Conservation (phyloP, 495 filamentous ascomycete species). For the Xylaria castorea region DNA sequence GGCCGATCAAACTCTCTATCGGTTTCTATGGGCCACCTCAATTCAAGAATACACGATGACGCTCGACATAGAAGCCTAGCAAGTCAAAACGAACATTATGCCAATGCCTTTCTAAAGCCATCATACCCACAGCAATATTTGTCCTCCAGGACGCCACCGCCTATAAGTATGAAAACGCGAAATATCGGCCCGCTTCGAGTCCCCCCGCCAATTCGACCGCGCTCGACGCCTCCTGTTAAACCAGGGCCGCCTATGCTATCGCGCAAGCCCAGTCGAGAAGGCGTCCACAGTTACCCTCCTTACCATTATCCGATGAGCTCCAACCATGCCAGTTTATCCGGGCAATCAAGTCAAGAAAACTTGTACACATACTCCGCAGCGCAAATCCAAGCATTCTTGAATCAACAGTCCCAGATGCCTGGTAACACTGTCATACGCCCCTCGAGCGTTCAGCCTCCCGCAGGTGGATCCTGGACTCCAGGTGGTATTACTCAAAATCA, state of each 20-base stretch:
- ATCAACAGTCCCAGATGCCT: slow-evolving; percentile 29
- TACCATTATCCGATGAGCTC: slow-evolving; percentile 6
- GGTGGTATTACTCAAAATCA: slow-evolving; percentile 45
- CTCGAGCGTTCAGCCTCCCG: slow-evolving; percentile 31
- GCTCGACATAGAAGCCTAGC: slow-evolving; percentile 4
- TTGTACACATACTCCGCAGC: slow-evolving; percentile 39
- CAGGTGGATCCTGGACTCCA: slow-evolving; percentile 28
- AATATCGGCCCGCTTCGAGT: slow-evolving; percentile 46
- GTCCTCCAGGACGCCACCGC: slow-evolving; percentile 40
- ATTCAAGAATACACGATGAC: neutral
- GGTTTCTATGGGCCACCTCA: slow-evolving; percentile 22
- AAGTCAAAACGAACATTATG: slow-evolving; percentile 15
- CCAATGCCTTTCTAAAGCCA: slow-evolving; percentile 25
- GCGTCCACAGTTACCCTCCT: slow-evolving; percentile 38
- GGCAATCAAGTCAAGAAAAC: slow-evolving; percentile 44
- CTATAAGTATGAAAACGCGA: slow-evolving; percentile 44
- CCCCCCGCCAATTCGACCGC: slow-evolving; percentile 47
- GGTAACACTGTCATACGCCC: slow-evolving; percentile 39
- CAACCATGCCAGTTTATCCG: slow-evolving; percentile 31
- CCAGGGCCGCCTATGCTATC: slow-evolving; percentile 27
- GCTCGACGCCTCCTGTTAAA: slow-evolving; percentile 43
- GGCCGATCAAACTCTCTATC: slow-evolving; percentile 23
- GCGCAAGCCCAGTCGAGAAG: slow-evolving; percentile 45
- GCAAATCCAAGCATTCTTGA: slow-evolving; percentile 26
- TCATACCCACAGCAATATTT: slow-evolving; percentile 31